Evolutionary conservation across 2,329 filamentous ascomycete species (phyloP).

Genomic region (Fusarium dlaminii): DNA sequence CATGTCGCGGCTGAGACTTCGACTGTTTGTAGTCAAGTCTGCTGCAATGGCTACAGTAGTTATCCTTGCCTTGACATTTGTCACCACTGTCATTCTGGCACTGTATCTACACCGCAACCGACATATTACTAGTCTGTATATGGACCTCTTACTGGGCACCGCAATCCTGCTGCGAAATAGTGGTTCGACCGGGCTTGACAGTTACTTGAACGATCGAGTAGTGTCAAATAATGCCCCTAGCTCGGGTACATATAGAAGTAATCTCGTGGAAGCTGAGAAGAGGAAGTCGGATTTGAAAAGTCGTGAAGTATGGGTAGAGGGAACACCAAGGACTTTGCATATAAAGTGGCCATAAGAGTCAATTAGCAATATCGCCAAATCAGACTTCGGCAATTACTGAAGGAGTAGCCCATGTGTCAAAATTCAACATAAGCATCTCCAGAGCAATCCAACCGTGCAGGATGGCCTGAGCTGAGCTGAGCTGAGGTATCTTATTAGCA

Average conservation of each 20-base stretch:
- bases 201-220: background rate
- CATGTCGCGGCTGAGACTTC: background rate
- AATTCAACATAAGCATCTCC: no score
- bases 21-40: background rate
- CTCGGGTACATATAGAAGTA: accelerated
- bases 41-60: background rate
- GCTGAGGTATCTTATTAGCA: no score
- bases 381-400: no score
- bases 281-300: accelerated
- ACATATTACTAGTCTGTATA: background rate
- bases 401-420: no score
- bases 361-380: background rate
- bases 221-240: accelerated
- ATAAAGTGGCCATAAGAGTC: background rate
- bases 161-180: background rate
- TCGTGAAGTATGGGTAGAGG: background rate
- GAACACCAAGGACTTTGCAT: background rate
- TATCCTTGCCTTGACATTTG: background rate
- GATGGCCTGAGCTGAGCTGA: no score
- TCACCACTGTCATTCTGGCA: background rate
- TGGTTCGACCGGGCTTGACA: background rate
- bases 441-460: no score
- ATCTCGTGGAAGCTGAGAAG: background rate
- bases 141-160: background rate
- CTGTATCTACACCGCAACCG: background rate